phyloP scores from a whole-genome alignment of 2,329 filamentous ascomycete species.

The Xylariales sp. region DNA sequence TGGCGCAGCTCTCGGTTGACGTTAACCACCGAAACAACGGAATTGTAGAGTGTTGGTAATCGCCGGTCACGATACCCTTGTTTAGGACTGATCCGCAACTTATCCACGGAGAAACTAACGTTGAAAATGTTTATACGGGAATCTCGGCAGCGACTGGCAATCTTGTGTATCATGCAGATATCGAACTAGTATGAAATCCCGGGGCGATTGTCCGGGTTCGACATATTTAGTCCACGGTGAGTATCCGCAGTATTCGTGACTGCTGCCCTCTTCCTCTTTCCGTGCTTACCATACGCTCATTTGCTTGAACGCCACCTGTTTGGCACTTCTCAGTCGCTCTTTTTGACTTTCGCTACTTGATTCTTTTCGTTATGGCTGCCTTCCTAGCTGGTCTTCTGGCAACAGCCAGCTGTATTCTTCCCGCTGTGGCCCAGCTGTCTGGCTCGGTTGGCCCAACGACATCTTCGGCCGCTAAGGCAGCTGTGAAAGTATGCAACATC shows the following conservation, averaged over 20 bases:
- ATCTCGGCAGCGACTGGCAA: no score
- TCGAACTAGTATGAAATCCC: no score
- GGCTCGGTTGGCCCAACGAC: constrained; percentile 45
- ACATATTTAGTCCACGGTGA: not conserved
- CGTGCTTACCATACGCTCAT: not conserved
- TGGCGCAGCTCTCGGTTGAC: no score
- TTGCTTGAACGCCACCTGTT: not conserved
- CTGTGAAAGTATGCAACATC: constrained; percentile 39
- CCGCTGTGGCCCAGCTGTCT: constrained; percentile 24
- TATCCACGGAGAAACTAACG: no score
- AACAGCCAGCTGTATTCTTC: constrained; percentile 5
- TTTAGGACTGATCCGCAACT: no score
- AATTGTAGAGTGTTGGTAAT: no score
- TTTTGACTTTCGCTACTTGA: not conserved
- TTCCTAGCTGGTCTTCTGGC: constrained; percentile 8
- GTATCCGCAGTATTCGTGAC: not conserved
- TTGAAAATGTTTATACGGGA: no score
- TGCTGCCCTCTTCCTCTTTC: not conserved
- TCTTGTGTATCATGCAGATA: no score
- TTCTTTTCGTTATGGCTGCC: constrained; percentile 6
- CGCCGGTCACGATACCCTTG: no score
- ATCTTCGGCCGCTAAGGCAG: constrained; percentile 20
- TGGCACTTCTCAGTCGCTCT: not conserved
- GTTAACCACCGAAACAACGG: no score
- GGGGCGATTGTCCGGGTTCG: no score